A percentile compares a stretch with the other conserved stretches of the same genome.
phyloP scores from a whole-genome alignment of 768 basidiomycete species.

The Naganishia kalamii region DNA sequence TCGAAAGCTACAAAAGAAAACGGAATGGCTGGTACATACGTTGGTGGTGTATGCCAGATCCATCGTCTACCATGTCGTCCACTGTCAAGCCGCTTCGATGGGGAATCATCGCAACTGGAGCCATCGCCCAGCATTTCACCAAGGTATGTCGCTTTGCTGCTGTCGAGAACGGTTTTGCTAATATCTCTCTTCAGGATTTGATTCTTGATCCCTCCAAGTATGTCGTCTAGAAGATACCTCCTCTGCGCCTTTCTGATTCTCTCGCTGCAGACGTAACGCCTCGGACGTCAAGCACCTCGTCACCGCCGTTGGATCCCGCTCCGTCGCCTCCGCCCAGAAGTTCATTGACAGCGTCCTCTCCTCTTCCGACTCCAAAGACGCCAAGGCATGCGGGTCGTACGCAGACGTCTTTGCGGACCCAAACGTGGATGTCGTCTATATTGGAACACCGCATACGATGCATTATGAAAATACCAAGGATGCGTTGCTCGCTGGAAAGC shows the following conservation, averaged over 20 bases:
- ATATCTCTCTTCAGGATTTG: slow-evolving; percentile 49
- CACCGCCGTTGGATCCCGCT: slow-evolving; percentile 69
- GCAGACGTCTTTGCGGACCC: slow-evolving; percentile 65
- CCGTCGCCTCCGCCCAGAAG: slow-evolving; percentile 59
- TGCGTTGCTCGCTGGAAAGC: slow-evolving; percentile 71
- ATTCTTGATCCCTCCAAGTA: slow-evolving; percentile 52
- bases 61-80: not conserved
- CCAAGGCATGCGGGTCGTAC: slow-evolving; percentile 68
- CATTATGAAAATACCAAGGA: slow-evolving; percentile 73
- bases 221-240: not conserved
- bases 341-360: slow-evolving; percentile 59
- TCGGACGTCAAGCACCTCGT: slow-evolving; percentile 42
- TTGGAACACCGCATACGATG: slow-evolving; percentile 76
- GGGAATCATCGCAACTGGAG: slow-evolving; percentile 74
- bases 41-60: no score
- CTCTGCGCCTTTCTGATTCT: slow-evolving; percentile 48
- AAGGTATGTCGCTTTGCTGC: not conserved
- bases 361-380: slow-evolving; percentile 41
- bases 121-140: not conserved
- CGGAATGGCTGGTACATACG: no score
- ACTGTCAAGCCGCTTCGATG: slow-evolving; percentile 53
- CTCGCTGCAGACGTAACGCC: slow-evolving; percentile 46
- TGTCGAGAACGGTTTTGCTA: not conserved
- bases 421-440: slow-evolving; percentile 72
- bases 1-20: no score